phyloP scores from a whole-genome alignment of 2,329 filamentous ascomycete genomes.

The Verticillium alfalfae region DNA sequence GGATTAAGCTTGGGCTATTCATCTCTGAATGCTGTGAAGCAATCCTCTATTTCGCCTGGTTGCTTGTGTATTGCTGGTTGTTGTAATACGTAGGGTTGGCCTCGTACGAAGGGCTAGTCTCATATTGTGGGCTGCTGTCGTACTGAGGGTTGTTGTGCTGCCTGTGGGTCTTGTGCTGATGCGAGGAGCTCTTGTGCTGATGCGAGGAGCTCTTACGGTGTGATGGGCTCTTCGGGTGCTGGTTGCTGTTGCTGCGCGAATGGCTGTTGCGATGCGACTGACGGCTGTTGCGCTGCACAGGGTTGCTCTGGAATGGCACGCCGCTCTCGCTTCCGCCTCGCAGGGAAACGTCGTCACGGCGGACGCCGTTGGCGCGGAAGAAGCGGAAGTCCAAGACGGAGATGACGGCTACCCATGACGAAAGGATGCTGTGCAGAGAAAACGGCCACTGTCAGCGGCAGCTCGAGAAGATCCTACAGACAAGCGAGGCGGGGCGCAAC shows the following conservation, averaged over 20 bases:
- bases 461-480: too few relatives aligned
- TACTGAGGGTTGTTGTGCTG: too few relatives aligned
- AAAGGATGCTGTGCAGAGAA: not conserved
- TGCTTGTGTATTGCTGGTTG: not conserved
- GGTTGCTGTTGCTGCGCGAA: too few relatives aligned
- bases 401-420: not conserved
- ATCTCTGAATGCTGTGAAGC: not conserved
- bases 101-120: not conserved
- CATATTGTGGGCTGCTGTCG: not conserved
- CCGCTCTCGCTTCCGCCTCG: not conserved
- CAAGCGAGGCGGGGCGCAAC: not conserved
- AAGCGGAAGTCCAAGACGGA: not conserved
- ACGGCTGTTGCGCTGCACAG: not conserved
- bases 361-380: not conserved
- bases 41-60: not conserved
- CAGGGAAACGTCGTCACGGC: not conserved
- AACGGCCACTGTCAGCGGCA: not conserved
- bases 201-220: too few relatives aligned
- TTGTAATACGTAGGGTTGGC: not conserved
- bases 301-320: not conserved
- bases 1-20: too few relatives aligned
- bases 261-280: too few relatives aligned
- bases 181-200: too few relatives aligned
- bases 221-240: too few relatives aligned
- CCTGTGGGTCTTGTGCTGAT: too few relatives aligned